Evolutionary conservation across 2,329 filamentous ascomycete genomes (phyloP).

Genomic region (Ophiosphaerella herpotricha): DNA sequence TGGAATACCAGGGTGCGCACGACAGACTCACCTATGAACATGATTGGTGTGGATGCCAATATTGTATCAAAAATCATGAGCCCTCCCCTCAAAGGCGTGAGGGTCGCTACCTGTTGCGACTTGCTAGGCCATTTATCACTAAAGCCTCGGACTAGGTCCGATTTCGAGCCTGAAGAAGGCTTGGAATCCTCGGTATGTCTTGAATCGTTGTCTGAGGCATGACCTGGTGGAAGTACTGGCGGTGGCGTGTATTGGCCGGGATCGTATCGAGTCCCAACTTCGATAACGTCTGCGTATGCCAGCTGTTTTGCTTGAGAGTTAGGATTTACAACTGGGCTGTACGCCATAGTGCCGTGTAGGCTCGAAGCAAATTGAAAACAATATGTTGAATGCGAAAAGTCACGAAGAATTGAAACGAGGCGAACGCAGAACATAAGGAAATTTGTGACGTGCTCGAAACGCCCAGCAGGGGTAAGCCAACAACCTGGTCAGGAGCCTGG

Average conservation of each 20-base stretch:
- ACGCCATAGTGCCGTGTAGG: neutral
- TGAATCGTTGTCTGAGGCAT: neutral
- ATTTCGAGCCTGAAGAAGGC: constrained; percentile 1
- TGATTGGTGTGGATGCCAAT: constrained; percentile 29
- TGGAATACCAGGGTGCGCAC: no score
- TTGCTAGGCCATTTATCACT: constrained; percentile 18
- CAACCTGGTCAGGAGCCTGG: no score
- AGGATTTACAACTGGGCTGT: neutral
- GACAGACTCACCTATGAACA: constrained; percentile 29
- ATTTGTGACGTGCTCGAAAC: no score
- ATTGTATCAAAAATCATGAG: constrained; percentile 29
- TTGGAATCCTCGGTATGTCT: constrained; percentile 7
- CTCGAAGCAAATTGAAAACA: no score
- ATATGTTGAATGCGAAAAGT: no score
- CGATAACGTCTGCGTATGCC: constrained; percentile 6
- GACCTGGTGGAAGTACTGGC: constrained; percentile 1
- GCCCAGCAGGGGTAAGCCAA: no score
- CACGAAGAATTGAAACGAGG: no score
- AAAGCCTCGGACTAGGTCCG: neutral
- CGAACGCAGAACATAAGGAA: no score
- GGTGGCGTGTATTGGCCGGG: constrained; percentile 7
- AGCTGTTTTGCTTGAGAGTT: neutral
- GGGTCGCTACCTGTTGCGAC: constrained; percentile 20
- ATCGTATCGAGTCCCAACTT: constrained; percentile 13
- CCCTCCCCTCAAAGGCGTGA: constrained; percentile 24